Base-by-base conservation (phyloP, 257 asterid genomes). In the Capsicum chinense region DNA sequence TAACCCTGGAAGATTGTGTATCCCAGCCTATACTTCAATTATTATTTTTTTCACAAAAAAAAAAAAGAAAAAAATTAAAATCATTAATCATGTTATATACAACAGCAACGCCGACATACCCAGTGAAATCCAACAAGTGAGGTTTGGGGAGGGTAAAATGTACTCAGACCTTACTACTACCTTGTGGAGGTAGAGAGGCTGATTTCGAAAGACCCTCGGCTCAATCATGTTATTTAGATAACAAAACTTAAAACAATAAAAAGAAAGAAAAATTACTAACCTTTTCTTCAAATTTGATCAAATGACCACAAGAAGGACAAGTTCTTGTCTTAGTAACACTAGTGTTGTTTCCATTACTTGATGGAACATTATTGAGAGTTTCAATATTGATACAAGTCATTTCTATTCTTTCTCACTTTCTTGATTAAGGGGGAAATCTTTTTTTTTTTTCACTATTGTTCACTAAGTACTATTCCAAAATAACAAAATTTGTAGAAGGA, bases 281-380 rank as follows among this genome's bases (percentile, higher is more conserved):
- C 90, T 86, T 89, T 71, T 89, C 89, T 69, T 86, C 83, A 69
- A 47, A 83, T 47, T 86, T 86, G 83, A 88, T 74, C 44, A 80
- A 39, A 68, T 86, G 86, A 47, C 92, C 90, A 81, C 92, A 89
- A 9, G 92, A 88, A 73, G 90, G 90, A 84, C 92, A 89, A 50
- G 85, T 70, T 78, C 80, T 84, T 66, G 66, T 44, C 71, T 44
- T 74, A 62, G 52, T 67, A 19, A 39, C 26, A 35, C n/a, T 47
- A 56, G 50, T 63, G 14, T 50, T 59, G 11, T 60, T 63, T 57
- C 83, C 39, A 67, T 56, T n/a, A 35, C 47, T 68, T 44, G 83
- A 37, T 54, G 44, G 80, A 73, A 15, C 57, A 67, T 86, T 85
- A 8, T 83, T 83, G 42, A 54, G 79, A 56, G 79, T 62, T 21